phyloP scores from a whole-genome alignment of 2,329 filamentous ascomycete species.

The Paracoccidioides lutzii region DNA sequence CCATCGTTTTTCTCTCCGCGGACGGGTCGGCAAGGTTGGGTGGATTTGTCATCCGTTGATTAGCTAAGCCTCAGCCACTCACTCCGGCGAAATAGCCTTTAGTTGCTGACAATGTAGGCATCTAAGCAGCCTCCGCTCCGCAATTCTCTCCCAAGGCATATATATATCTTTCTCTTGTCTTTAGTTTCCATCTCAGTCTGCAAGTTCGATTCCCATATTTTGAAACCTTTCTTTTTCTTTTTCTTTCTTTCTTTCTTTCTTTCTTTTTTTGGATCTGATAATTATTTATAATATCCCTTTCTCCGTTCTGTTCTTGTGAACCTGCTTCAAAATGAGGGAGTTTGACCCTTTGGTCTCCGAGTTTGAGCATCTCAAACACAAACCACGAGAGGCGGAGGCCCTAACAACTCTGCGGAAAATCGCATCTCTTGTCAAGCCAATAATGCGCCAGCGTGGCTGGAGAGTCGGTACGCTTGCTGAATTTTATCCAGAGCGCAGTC shows the following conservation, averaged over 20 bases:
- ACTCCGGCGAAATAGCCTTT: background rate
- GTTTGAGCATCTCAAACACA: conserved; percentile 41
- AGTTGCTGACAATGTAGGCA: background rate
- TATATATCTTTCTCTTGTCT: background rate
- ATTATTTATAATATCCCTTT: background rate
- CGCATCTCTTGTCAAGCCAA: conserved; percentile 80
- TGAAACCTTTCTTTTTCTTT: background rate
- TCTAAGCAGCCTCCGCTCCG: too few relatives aligned
- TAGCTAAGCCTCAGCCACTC: background rate
- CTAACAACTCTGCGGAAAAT: conserved; percentile 58
- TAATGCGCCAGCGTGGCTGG: conserved; percentile 82
- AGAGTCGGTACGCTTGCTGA: conserved; percentile 66
- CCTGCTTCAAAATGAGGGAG: conserved; percentile 22
- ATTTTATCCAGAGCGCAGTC: conserved; percentile 65
- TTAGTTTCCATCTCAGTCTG: background rate
- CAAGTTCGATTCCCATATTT: background rate
- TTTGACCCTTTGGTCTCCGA: conserved; percentile 37
- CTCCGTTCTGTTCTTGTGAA: background rate
- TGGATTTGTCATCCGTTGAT: background rate
- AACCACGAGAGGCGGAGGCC: conserved; percentile 39
- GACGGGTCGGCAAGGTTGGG: background rate
- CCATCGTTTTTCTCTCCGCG: background rate
- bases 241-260: too few relatives aligned
- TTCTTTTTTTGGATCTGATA: background rate
- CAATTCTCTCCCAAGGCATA: background rate